These are phyloP conservation scores for Odontarrhena argentea DNA, from an alignment of 345 rosid species.

Conservation along the genomic window DNA sequence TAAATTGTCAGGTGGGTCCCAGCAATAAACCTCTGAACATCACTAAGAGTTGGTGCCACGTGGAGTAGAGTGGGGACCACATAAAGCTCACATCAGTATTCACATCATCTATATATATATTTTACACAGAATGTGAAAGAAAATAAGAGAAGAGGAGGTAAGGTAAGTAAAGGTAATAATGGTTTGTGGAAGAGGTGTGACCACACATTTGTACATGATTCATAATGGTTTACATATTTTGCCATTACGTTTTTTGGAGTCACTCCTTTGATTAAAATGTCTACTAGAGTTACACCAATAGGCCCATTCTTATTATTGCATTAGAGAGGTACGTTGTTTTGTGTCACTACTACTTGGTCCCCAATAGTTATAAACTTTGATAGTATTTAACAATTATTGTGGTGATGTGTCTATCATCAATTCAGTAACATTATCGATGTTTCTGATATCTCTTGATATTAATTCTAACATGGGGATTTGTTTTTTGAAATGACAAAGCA, in stretches of 20 bases:
- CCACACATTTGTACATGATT: conserved; percentile 6
- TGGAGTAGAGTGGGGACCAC: conserved; percentile 24
- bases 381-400: background rate
- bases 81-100: conserved; percentile 33
- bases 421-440: background rate
- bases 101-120: conserved; percentile 39
- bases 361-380: no score
- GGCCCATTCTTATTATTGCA: background rate
- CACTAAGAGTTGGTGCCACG: conserved; percentile 28
- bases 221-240: background rate
- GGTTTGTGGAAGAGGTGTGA: conserved; percentile 23
- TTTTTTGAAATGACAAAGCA: conserved; percentile 13
- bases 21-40: conserved; percentile 14
- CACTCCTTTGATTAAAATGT: background rate
- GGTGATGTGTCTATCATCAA: conserved; percentile 6
- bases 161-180: conserved; percentile 16
- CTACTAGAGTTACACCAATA: no score
- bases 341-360: background rate
- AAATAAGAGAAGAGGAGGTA: background rate
- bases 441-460: background rate
- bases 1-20: conserved; percentile 36
- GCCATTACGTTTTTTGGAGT: conserved; percentile 18
- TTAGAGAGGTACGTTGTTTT: conserved; percentile 1
- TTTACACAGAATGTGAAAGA: conserved; percentile 26
- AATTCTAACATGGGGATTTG: background rate